These are phyloP conservation scores for Ophiorrhiza pumila DNA, from an alignment of 257 asterid genomes.

Conservation along the genomic window DNA sequence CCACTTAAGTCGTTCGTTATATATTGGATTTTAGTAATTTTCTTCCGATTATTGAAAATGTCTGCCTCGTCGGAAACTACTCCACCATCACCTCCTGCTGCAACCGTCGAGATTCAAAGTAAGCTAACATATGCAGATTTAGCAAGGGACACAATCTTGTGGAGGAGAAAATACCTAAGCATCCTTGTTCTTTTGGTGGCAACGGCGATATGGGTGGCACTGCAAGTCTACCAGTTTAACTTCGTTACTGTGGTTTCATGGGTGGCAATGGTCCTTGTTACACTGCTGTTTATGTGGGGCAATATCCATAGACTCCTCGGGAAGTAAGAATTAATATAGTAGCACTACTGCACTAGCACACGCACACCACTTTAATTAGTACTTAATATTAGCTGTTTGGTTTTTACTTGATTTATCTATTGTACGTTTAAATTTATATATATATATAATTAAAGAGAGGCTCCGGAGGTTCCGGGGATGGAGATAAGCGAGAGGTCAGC, in stretches of 20 bases:
- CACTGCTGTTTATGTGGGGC: slow-evolving; percentile 48
- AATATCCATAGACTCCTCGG: slow-evolving; percentile 43
- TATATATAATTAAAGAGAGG: slow-evolving; percentile 37
- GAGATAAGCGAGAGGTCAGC: slow-evolving; percentile 46
- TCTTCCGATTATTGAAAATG: not conserved
- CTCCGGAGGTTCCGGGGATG: slow-evolving; percentile 40
- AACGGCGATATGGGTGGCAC: slow-evolving; percentile 39
- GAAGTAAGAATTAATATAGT: slow-evolving; percentile 26
- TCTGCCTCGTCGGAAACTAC: not conserved
- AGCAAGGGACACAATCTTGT: slow-evolving; percentile 37
- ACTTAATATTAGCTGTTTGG: no score
- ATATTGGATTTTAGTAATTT: no score
- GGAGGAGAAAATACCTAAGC: slow-evolving; percentile 52
- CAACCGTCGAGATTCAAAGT: not conserved
- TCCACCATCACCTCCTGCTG: slow-evolving; percentile 10
- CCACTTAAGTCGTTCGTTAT: no score
- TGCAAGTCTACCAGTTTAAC: slow-evolving; percentile 44
- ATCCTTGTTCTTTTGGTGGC: slow-evolving; percentile 33
- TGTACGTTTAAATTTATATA: not conserved
- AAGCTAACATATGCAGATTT: slow-evolving; percentile 27
- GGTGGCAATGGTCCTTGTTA: slow-evolving; percentile 41
- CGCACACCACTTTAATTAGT: no score
- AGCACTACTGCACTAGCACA: no score
- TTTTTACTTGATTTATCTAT: no score
- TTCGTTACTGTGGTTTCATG: slow-evolving; percentile 47